Evolutionary conservation across 805 yeast species (phyloP).

Genomic region (Yarrowia sp.): DNA sequence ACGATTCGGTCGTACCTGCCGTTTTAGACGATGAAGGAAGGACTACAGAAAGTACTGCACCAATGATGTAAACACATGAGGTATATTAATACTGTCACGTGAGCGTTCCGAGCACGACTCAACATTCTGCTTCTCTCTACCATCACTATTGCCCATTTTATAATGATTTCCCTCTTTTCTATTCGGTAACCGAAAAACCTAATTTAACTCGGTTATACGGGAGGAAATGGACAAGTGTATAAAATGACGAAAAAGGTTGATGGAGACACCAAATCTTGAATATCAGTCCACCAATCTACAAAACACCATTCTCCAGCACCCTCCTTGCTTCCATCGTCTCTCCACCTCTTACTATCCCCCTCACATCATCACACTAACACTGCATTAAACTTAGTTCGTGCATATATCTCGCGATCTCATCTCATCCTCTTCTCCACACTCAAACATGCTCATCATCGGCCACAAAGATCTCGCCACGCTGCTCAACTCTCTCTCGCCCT

Average conservation of each 20-base stretch:
- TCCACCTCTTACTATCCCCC: not conserved
- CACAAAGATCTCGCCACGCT: constrained; percentile 30
- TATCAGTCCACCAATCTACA: too few relatives aligned
- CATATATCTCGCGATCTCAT: not conserved
- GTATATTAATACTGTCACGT: too few relatives aligned
- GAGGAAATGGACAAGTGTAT: too few relatives aligned
- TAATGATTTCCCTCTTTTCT: too few relatives aligned
- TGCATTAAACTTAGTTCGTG: not conserved
- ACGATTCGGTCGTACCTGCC: constrained; percentile 17
- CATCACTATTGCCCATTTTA: not conserved
- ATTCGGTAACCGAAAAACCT: not conserved
- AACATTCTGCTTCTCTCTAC: not conserved
- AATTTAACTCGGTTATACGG: not conserved
- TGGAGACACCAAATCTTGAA: too few relatives aligned
- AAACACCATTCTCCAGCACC: too few relatives aligned
- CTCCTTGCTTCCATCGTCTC: too few relatives aligned
- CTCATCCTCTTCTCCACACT: not conserved
- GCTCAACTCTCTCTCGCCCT: constrained; percentile 13
- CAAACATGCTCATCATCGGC: constrained; percentile 25
- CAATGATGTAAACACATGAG: too few relatives aligned
- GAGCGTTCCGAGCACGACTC: too few relatives aligned
- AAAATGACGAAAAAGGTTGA: too few relatives aligned
- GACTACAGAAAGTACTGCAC: too few relatives aligned
- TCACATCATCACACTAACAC: not conserved
- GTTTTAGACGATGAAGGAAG: not conserved